Base-by-base conservation (phyloP, 2,329 filamentous ascomycete species). In the Fusarium nygamai region DNA sequence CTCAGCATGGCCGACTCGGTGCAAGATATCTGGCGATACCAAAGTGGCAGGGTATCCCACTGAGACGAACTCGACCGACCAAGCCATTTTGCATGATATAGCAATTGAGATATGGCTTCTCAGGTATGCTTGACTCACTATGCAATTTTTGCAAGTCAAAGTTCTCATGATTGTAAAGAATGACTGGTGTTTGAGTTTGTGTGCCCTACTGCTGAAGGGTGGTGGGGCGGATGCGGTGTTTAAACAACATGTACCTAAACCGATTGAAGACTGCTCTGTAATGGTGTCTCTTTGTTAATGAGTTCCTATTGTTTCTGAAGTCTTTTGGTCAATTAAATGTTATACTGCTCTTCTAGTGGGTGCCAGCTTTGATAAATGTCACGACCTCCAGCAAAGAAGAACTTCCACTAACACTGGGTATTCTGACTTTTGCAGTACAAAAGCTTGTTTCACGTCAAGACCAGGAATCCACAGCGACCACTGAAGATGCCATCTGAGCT, bases 321-420 rank as follows among this genome's bases (percentile, higher is more conserved):
- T 11, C 17, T 31, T 50, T 4, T 2, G 14, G 12, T 19, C 11
- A 24, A 14, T 14, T 17, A 20, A 14, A 3, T 20, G 22, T 4
- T 14, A 8, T 3, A 14, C 3, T 14, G 20, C 3, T 24, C 20
- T 2, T 33, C 14, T 6, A 12, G 11, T 24, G 8, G 22, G 3
- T 51, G 2, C 0, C 5, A 31, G 22, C 11, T 19, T 7, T 1
- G 11, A 10, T 16, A 24, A 0, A 6, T 31, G 10, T 17, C 29
- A 33, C 0, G 0, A 22, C 20, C 20, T 50, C 14, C 2, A 12
- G 14, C 7, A 11, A n/a, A n/a, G 6, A 16, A 48, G 12, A 8
- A n/a, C 46, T 5, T 27, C 46, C 2, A 31, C 20, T 16, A 6
- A 11, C 9, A 38, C 6, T 17, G 0, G 6, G 20, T 8, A 22